phyloP scores from a whole-genome alignment of 2,329 filamentous ascomycete genomes.

The Westerdykella aurantiaca region DNA sequence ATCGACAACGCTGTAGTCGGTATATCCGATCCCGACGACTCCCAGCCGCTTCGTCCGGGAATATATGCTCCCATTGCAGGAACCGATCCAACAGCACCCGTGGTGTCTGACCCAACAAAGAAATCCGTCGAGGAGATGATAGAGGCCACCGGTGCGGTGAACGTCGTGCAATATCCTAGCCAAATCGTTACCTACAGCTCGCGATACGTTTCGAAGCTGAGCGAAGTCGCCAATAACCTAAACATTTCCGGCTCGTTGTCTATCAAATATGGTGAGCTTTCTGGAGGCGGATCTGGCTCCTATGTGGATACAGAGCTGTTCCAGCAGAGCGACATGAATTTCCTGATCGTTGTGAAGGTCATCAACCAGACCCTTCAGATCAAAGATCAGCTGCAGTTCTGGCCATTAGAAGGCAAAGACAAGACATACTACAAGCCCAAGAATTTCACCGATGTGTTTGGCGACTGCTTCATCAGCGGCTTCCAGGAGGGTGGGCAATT shows the following conservation, averaged over 20 bases:
- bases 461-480: constrained; percentile 10
- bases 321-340: constrained; percentile 26
- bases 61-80: not conserved
- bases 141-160: not conserved
- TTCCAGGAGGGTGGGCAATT: constrained; percentile 13
- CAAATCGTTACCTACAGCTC: constrained; percentile 14
- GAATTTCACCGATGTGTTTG: constrained; percentile 8
- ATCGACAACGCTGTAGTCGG: constrained; percentile 7
- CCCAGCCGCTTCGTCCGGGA: too few species aligned
- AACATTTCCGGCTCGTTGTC: constrained; percentile 6
- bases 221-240: constrained; percentile 12
- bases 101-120: not conserved
- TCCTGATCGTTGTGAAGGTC: constrained; percentile 22
- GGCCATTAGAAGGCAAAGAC: constrained; percentile 9
- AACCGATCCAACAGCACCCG: not conserved
- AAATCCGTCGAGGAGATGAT: not conserved
- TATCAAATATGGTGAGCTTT: constrained; percentile 8
- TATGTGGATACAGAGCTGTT: constrained; percentile 10
- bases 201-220: constrained; percentile 16
- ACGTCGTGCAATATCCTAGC: constrained; percentile 1
- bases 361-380: constrained; percentile 20
- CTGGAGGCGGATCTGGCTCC: constrained; percentile 2
- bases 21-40: not conserved
- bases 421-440: constrained; percentile 1
- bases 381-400: constrained; percentile 16